Evolutionary conservation across 2,329 filamentous ascomycete species (phyloP).

Genomic region (Stachybotrys chartarum): DNA sequence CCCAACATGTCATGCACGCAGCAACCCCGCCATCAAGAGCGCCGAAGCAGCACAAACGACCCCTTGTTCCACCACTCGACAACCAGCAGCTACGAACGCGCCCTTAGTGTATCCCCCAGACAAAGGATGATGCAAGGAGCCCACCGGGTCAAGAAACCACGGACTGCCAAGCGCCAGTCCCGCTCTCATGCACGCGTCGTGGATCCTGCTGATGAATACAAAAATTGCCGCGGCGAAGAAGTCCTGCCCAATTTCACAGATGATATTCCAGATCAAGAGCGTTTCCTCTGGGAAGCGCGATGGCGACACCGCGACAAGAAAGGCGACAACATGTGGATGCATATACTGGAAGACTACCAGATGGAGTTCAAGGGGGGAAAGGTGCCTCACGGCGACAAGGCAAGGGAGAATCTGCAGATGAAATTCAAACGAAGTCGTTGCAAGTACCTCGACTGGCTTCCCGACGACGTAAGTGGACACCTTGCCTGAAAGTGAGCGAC

Average conservation of each 20-base stretch:
- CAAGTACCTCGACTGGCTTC: constrained; percentile 41
- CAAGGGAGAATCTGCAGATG: constrained; percentile 48
- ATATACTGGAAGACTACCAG: constrained; percentile 38
- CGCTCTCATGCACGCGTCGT: constrained; percentile 2
- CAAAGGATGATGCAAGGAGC: constrained; percentile 13
- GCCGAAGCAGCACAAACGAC: constrained; percentile 16
- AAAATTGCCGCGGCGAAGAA: constrained; percentile 26
- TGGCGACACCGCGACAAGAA: constrained; percentile 37
- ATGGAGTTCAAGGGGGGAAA: constrained; percentile 15
- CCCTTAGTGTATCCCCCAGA: constrained; percentile 18
- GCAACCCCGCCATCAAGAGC: constrained; percentile 5
- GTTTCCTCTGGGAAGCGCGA: constrained; percentile 42
- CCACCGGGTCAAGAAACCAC: constrained; percentile 19
- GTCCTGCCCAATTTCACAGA: constrained; percentile 32
- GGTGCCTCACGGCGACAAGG: constrained; percentile 22
- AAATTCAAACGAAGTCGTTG: constrained; percentile 43
- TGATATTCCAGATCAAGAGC: constrained; percentile 39
- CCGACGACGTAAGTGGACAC: constrained; percentile 37
- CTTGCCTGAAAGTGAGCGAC: neutral
- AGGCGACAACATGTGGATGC: constrained; percentile 53
- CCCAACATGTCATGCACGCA: neutral
- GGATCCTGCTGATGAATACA: constrained; percentile 21
- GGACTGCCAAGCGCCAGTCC: constrained; percentile 5
- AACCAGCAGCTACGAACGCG: constrained; percentile 4
- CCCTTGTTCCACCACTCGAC: constrained; percentile 2